Conservation (phyloP, 148 eudicot species). For the Nepenthes mirabilis region DNA sequence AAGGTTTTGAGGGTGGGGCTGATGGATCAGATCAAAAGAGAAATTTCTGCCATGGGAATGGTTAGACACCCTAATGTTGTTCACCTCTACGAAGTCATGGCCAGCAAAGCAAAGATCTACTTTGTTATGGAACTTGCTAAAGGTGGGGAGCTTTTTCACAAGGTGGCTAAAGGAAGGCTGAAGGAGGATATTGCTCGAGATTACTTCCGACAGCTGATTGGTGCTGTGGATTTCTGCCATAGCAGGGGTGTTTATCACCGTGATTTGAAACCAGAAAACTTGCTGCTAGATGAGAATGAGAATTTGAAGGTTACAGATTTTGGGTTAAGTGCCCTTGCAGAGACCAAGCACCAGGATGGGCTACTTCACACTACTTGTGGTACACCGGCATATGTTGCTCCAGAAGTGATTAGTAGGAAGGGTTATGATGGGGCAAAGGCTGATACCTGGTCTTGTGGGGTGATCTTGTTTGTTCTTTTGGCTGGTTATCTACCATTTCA, state of each 20-base stretch:
- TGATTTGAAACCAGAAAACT: constrained; percentile 19
- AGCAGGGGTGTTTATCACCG: constrained; percentile 22
- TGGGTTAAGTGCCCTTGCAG: constrained; percentile 19
- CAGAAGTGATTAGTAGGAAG: constrained; percentile 15
- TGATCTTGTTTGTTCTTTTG: constrained; percentile 16
- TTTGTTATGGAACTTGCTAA: constrained; percentile 11
- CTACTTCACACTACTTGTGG: constrained; percentile 23
- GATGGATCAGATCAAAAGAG: constrained; percentile 12
- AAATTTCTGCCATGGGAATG: constrained; percentile 8
- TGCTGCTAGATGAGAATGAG: constrained; percentile 17
- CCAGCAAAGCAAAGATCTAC: constrained; percentile 14
- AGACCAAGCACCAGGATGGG: constrained; percentile 17
- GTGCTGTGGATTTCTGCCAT: constrained; percentile 18
- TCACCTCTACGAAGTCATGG: constrained; percentile 14
- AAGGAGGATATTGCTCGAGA: constrained; percentile 12
- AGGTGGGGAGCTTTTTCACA: constrained; percentile 15
- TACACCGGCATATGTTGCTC: constrained; percentile 20
- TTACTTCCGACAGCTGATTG: constrained; percentile 10
- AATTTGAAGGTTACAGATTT: constrained; percentile 21
- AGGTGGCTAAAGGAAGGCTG: constrained; percentile 8
- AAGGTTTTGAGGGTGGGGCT: constrained; percentile 9
- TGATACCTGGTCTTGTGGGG: constrained; percentile 23
- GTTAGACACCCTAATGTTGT: constrained; percentile 11
- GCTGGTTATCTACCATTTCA: constrained; percentile 21
- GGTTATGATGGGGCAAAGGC: constrained; percentile 23